Conservation (phyloP, 2,329 filamentous ascomycete genomes). For the Phialophora chinensis region DNA sequence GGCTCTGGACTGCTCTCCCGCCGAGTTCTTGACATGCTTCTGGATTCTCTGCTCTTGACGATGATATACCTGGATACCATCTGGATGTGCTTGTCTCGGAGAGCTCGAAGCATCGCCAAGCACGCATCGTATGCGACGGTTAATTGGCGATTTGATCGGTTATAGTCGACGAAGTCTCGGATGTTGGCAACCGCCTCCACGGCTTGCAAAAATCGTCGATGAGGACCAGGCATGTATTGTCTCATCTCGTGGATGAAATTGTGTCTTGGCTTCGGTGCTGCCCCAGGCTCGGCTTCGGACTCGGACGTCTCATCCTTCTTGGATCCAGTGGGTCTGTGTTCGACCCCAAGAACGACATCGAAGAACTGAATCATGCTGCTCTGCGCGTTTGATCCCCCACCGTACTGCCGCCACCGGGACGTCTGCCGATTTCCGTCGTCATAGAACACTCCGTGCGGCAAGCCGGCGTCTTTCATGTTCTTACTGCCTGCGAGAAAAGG, state of each 20-base stretch:
- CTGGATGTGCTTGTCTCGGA: conserved; percentile 93
- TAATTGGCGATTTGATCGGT: conserved; percentile 67
- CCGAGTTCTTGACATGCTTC: conserved; percentile 64
- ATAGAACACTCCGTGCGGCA: conserved; percentile 86
- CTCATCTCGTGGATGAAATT: conserved; percentile 98
- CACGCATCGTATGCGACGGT: conserved; percentile 88
- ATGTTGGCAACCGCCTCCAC: conserved; percentile 84
- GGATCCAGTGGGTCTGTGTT: conserved; percentile 87
- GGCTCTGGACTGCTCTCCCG: conserved; percentile 54
- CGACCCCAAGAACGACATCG: conserved; percentile 85
- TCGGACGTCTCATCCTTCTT: conserved; percentile 51
- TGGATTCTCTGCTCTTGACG: conserved; percentile 77
- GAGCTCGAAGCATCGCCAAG: conserved; percentile 74
- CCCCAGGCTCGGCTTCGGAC: conserved; percentile 55
- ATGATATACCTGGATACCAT: conserved; percentile 97
- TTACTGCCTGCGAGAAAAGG: conserved; percentile 95
- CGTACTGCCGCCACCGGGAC: conserved; percentile 78
- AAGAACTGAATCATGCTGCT: conserved; percentile 98
- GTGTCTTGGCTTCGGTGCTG: conserved; percentile 64
- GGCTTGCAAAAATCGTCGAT: conserved; percentile 85
- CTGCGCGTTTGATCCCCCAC: conserved; percentile 94
- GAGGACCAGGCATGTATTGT: conserved; percentile 91
- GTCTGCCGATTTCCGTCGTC: conserved; percentile 72
- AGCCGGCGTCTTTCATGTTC: conserved; percentile 93
- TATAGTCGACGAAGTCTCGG: conserved; percentile 75